Evolutionary conservation across 1,284 basidiomycete genomes (phyloP), one percentile per base, ranked within the genome.

Genomic region (Sparassis latifolia): DNA sequence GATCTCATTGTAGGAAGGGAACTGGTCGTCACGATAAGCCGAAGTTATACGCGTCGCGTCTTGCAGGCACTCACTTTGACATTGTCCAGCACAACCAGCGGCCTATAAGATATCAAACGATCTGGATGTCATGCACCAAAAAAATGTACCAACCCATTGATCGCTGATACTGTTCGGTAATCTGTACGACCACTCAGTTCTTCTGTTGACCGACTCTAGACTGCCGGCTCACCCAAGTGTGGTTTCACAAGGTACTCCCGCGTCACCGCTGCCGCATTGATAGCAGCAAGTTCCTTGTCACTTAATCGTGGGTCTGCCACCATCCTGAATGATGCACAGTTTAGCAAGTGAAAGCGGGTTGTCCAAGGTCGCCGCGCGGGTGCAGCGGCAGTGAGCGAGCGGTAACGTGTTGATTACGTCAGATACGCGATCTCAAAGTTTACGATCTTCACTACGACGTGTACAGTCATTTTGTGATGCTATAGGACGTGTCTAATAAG

Each of bases 1-100:
- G 62, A 98, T 99, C 77, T 99, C 97, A 70, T 99, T 99, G 79
- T 97, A 99, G n/a, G 94, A 94, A 3, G 96, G 91, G 71, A 99
- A 99, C 90, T 94, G 61, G 44, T 30, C 9, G 6, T 31, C 28
- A 47, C 47, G 40, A 52, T 50, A 35, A 50, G 52, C 43, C 55
- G 51, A 28, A 30, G 9, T 30, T 20, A 32, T 37, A 48, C 27
- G 27, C 38, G 29, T 20, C 20, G 20, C 20, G 20, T 20, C 20
- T 20, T 20, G 20, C 20, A 20, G 28, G 30, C 41, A 50, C 76
- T 51, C 61, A 90, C 92, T 76, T 98, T 98, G 80, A 99, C 97
- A 69, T 99, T 97, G 74, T 99, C 97, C 57, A 99, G 77, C 12
- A 99, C 87, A 53, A 99, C 97, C 49, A 99, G 79, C 43, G 92